Evolutionary conservation across 75 land plant genomes (phyloP), one percentile per base, ranked within the genome.

Genomic region (Picea sitchensis): DNA sequence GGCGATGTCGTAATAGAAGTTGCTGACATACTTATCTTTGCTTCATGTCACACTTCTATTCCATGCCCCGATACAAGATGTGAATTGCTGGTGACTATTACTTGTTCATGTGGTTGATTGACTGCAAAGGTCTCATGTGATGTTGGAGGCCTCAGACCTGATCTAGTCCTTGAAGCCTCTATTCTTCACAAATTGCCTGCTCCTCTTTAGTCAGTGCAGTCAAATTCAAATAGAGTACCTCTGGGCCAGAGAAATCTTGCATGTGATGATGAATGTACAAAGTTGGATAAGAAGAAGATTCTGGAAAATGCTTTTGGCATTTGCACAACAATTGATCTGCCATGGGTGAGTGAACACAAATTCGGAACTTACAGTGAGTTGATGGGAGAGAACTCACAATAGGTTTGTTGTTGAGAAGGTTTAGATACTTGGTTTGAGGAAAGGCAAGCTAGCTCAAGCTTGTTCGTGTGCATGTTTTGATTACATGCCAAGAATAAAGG

Each of bases 261-360:
- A 3, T 96, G 99, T 84, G 98, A 96, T 81, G 94, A 94, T 30
- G 99, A 96, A 64, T 96, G 99, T 78, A 87, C 89, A 34, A 96
- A 90, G 84, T 14, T 84, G 77, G 96, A 91, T 84, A 90, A 89
- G 77, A 91, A 89, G 75, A 78, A 89, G 54, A 84, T 86, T 58
- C 89, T 96, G 72, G 99, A 97, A 17, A 95, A 94, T 82, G 99
- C 99, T 34, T 94, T 96, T 83, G 98, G 92, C 59, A 84, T 95
- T 31, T 83, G 83, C 47, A 73, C 89, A 12, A 86, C 90, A 23
- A 88, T 86, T 76, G 84, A 88, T 59, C 94, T 94, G 76, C 85
- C 87, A 30, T 84, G 87, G 36, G 82, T 90, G 76, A 86, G 87
- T 80, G 87, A 88, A 11, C 92, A 92, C n/a, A 72, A 85, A 76